A percentile compares a stretch with the other conserved stretches of the same genome.
Evolutionary conservation across 305 asterid species (phyloP).

Genomic region (Salvia sclarea): DNA sequence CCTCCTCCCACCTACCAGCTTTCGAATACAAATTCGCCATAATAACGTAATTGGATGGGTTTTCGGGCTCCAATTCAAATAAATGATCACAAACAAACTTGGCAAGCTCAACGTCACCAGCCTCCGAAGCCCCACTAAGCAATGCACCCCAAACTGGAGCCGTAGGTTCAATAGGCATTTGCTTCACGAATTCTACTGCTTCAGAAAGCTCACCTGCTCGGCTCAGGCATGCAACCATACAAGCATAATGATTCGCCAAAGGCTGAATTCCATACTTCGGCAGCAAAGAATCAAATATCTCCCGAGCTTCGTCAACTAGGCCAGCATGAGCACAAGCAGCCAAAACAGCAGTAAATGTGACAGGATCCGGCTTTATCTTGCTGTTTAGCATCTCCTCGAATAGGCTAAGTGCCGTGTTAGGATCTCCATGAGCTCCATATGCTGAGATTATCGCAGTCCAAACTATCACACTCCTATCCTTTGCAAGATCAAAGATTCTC

Average conservation of each 20-base stretch:
- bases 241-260: slow-evolving; percentile 68
- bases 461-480: slow-evolving; percentile 60
- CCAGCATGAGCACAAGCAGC: slow-evolving; percentile 91
- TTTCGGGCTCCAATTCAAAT: slow-evolving; percentile 67
- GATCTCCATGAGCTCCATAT: slow-evolving; percentile 79
- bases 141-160: slow-evolving; percentile 84
- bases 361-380: slow-evolving; percentile 61
- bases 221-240: slow-evolving; percentile 71
- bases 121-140: slow-evolving; percentile 75
- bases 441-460: slow-evolving; percentile 92
- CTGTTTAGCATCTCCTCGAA: slow-evolving; percentile 60
- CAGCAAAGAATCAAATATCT: slow-evolving; percentile 49
- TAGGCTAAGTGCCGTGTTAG: slow-evolving; percentile 54
- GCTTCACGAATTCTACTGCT: slow-evolving; percentile 61
- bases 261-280: slow-evolving; percentile 61
- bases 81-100: slow-evolving; percentile 54
- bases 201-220: slow-evolving; percentile 69
- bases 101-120: slow-evolving; percentile 69
- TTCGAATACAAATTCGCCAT: slow-evolving; percentile 78
- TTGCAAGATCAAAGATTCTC: slow-evolving; percentile 52
- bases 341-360: slow-evolving; percentile 74
- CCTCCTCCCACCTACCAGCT: slow-evolving; percentile 84
- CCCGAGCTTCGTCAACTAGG: slow-evolving; percentile 60
- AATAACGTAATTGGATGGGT: slow-evolving; percentile 64
- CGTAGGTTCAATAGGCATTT: slow-evolving; percentile 68